A percentile compares a stretch with the other conserved stretches of the same genome.
phyloP scores from a whole-genome alignment of 768 basidiomycete species.

The Auriscalpium vulgare region DNA sequence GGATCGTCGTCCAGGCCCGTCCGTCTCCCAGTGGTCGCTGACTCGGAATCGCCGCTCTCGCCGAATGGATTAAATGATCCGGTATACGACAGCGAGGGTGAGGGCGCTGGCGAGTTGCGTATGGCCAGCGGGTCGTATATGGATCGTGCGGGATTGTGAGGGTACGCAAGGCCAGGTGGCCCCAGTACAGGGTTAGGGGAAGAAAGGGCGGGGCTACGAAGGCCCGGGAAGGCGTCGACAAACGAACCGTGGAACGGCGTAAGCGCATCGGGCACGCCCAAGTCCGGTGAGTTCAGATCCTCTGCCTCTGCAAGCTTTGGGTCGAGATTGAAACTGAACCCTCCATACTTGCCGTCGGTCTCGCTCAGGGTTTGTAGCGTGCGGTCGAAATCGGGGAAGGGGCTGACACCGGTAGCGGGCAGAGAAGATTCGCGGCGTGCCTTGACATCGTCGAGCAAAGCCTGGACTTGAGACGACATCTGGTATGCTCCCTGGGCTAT shows the following conservation, averaged over 20 bases:
- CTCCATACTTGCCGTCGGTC: slow-evolving; percentile 50
- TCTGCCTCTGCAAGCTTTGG: slow-evolving; percentile 54
- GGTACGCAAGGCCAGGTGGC: slow-evolving; percentile 48
- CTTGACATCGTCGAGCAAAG: slow-evolving; percentile 77
- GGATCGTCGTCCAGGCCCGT: slow-evolving; percentile 51
- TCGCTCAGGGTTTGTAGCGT: slow-evolving; percentile 67
- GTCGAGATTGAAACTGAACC: slow-evolving; percentile 85
- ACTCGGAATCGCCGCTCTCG: slow-evolving; percentile 43
- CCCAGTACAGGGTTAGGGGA: slow-evolving; percentile 30
- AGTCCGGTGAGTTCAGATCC: slow-evolving; percentile 40
- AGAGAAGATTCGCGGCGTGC: slow-evolving; percentile 57
- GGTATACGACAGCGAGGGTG: slow-evolving; percentile 46
- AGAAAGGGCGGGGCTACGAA: slow-evolving; percentile 32
- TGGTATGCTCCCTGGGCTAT: slow-evolving; percentile 53
- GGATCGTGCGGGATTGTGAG: slow-evolving; percentile 39
- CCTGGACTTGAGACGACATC: slow-evolving; percentile 80
- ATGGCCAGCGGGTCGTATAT: slow-evolving; percentile 47
- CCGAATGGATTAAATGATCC: slow-evolving; percentile 81
- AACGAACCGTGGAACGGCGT: slow-evolving; percentile 60
- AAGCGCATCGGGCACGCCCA: slow-evolving; percentile 28
- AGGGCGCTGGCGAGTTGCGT: slow-evolving; percentile 34
- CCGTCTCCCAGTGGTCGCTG: slow-evolving; percentile 21
- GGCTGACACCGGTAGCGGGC: slow-evolving; percentile 37
- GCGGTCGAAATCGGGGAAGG: slow-evolving; percentile 87
- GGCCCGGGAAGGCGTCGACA: slow-evolving; percentile 61